A percentile compares a stretch with the other conserved stretches of the same genome.
Evolutionary conservation across 345 rosid genomes (phyloP).

Genomic region (Salix viminalis): DNA sequence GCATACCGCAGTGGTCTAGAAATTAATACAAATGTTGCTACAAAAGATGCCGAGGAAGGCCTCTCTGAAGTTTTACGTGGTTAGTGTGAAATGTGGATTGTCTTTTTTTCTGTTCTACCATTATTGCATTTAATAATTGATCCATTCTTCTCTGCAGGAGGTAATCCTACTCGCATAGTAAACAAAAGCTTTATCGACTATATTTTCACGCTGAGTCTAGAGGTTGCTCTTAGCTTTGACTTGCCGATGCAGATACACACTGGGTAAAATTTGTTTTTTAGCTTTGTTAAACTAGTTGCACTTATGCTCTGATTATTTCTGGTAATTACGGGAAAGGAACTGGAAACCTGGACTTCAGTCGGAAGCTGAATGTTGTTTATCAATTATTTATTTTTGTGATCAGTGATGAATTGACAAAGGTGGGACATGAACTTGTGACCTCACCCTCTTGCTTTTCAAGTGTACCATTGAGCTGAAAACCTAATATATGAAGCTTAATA

Average conservation of each 20-base stretch:
- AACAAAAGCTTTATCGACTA: slow-evolving; percentile 81
- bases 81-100: slow-evolving; percentile 28
- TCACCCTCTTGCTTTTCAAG: no score
- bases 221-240: slow-evolving; percentile 51
- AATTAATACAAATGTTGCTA: slow-evolving; percentile 55
- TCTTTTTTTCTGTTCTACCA: slow-evolving; percentile 1
- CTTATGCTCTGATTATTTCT: slow-evolving; percentile 5
- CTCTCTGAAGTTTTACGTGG: slow-evolving; percentile 56
- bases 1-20: slow-evolving; percentile 91
- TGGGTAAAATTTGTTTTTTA: slow-evolving; percentile 50
- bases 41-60: slow-evolving; percentile 65
- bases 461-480: no score
- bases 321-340: slow-evolving; percentile 5
- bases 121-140: slow-evolving; percentile 16
- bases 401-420: no score
- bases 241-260: slow-evolving; percentile 95
- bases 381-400: no score
- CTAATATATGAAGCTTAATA: neutral
- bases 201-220: slow-evolving; percentile 59
- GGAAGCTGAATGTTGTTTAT: neutral
- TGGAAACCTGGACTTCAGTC: neutral
- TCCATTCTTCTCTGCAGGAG: slow-evolving; percentile 47
- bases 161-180: slow-evolving; percentile 58
- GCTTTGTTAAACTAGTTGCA: slow-evolving; percentile 5
- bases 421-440: no score